Evolutionary conservation across 805 yeast species (phyloP).

Genomic region (Lachancea nothofagi): DNA sequence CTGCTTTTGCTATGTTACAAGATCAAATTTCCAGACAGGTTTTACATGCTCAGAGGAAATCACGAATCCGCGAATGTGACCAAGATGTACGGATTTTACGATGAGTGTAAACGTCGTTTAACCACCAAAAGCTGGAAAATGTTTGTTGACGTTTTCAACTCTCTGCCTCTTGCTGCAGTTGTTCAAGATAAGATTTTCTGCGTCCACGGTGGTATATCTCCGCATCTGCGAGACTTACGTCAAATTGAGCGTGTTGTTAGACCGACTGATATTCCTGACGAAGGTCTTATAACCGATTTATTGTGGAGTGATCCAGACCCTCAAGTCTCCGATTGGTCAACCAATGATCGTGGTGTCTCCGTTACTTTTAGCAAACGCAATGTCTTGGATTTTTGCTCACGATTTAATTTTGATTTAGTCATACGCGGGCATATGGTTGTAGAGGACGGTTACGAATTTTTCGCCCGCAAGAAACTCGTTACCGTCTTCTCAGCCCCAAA

Average conservation of each 20-base stretch:
- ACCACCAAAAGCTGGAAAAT: conserved; percentile 88
- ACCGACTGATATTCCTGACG: conserved; percentile 81
- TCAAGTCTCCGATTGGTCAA: conserved; percentile 54
- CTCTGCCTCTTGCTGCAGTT: conserved; percentile 90
- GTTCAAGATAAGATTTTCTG: conserved; percentile 93
- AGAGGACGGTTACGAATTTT: conserved; percentile 83
- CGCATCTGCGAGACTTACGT: conserved; percentile 53
- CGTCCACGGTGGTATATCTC: conserved; percentile 80
- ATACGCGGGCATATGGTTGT: conserved; percentile 88
- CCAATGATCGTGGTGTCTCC: conserved; percentile 78
- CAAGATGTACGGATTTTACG: conserved; percentile 93
- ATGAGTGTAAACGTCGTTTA: conserved; percentile 92
- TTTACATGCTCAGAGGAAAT: conserved; percentile 88
- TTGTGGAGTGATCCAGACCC: conserved; percentile 80
- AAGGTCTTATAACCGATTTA: conserved; percentile 69
- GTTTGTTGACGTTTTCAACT: conserved; percentile 91
- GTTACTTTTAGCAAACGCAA: conserved; percentile 68
- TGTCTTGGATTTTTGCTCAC: conserved; percentile 58
- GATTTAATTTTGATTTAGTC: conserved; percentile 66
- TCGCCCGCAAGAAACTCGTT: conserved; percentile 64
- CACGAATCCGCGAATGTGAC: conserved; percentile 98
- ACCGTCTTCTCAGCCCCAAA: conserved; percentile 81
- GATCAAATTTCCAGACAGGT: conserved; percentile 93
- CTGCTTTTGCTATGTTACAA: conserved; percentile 83
- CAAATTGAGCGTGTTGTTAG: conserved; percentile 64